Base-by-base conservation (phyloP, 345 rosid genomes). In the Turnera subulata region DNA sequence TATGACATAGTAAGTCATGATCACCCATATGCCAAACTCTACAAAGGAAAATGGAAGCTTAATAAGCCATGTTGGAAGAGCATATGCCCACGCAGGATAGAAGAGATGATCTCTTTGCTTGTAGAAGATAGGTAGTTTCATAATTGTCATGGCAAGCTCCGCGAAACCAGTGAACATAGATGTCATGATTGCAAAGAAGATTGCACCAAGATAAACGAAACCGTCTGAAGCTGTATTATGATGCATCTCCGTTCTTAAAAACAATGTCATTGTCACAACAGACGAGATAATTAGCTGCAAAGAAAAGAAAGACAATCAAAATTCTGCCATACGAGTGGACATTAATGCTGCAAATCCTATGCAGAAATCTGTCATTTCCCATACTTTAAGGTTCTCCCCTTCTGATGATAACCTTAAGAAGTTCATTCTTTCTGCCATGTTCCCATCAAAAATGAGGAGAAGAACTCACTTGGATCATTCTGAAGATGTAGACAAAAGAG, bases 51-150 rank as follows among this genome's bases (percentile, higher is more conserved):
- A 59, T 8, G 98, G 98, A 58, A 89, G 82, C 72, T 86, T 91
- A n/a, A 88, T 80, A 55, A 91, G 73, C 84, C 90, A 85, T 44
- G 86, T 61, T 17, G 96, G 96, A 38, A 88, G 67, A 53, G 92
- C 82, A 68, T 88, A 91, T 32, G 96, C 86, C 98, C 98, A 91
- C 16, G 95, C 22, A 53, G 98, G 96, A 67, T 72, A 91, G 73
- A 88, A 91, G 40, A 81, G 81, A 54, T 82, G 68, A 71, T 91
- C 90, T 62, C 92, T 80, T 64, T 91, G 96, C 82, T 91, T 91
- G 85, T 81, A 91, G 73, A 91, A 91, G 70, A 91, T 87, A 2
- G 92, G 92, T 57, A 88, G 85, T 38, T 88, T 85, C 74, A 79
- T 53, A 66, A 82, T 81, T 49, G 89, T 76, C 94, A 91, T 61